Evolutionary conservation across 2,329 filamentous ascomycete species (phyloP).

Genomic region (Claviceps humidiphila): DNA sequence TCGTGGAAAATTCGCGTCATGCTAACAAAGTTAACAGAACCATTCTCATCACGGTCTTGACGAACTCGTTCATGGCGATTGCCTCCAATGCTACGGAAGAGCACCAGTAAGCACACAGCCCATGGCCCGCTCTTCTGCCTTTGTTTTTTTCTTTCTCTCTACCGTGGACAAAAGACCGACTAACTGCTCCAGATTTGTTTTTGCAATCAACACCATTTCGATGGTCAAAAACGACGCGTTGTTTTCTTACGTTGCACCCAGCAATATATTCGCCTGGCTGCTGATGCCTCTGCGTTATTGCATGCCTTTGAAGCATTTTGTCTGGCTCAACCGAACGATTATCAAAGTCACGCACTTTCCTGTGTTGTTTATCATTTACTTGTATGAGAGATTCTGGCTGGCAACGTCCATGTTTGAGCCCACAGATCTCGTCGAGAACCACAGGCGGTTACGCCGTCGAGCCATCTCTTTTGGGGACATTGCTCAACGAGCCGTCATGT

Average conservation of each 20-base stretch:
- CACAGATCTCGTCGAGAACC: slow-evolving; percentile 71
- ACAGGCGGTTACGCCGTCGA: slow-evolving; percentile 35
- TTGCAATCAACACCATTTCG: slow-evolving; percentile 92
- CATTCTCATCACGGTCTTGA: slow-evolving; percentile 88
- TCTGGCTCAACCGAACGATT: slow-evolving; percentile 74
- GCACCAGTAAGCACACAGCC: slow-evolving; percentile 44
- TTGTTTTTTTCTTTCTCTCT: neutral
- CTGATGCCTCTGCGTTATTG: slow-evolving; percentile 70
- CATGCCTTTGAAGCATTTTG: slow-evolving; percentile 68
- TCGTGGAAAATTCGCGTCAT: no score
- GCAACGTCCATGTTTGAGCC: slow-evolving; percentile 66
- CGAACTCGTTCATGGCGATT: slow-evolving; percentile 92
- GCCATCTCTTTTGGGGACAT: slow-evolving; percentile 46
- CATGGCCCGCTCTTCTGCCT: neutral
- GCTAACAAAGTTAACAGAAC: slow-evolving; percentile 35
- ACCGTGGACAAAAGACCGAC: slow-evolving; percentile 4
- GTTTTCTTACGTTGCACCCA: slow-evolving; percentile 85
- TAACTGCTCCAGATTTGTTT: slow-evolving; percentile 49
- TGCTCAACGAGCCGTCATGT: slow-evolving; percentile 45
- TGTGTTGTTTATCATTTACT: slow-evolving; percentile 70
- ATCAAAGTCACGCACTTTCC: slow-evolving; percentile 90
- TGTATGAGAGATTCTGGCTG: slow-evolving; percentile 74
- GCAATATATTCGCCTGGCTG: slow-evolving; percentile 84
- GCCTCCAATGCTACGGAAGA: slow-evolving; percentile 89
- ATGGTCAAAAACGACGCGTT: slow-evolving; percentile 98